Base-by-base conservation (phyloP, 202 grass and related monocot species). In the Elaeis oleifera region DNA sequence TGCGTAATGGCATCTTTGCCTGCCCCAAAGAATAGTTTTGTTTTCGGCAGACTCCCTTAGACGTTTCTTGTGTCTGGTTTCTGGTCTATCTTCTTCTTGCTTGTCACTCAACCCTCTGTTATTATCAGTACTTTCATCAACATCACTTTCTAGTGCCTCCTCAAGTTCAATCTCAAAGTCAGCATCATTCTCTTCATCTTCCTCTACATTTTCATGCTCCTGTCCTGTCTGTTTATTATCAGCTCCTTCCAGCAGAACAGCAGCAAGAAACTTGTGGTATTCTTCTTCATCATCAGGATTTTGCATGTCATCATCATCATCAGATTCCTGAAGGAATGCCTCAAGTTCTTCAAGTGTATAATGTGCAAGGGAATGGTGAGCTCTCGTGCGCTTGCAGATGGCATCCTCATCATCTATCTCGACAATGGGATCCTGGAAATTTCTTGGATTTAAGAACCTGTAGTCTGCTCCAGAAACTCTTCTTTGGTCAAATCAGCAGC, bases 231-330 rank as follows among this genome's bases (percentile, higher is more conserved):
- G 76, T 70, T 66, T 24, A 55, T 63, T 74, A 89, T 71, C 32
- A 16, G 51, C 65, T 77, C 59, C 72, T 67, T 73, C 87, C 61
- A 80, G 78, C 18, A 96, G 75, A 63, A 96, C 87, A 71, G 81
- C 79, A 61, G 87, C 79, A 87, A 96, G 87, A 88, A 96, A 96
- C 74, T 85, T 91, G 50, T 52, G 79, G 50, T 96, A 96, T 67
- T 96, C 92, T 73, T 89, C 79, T 85, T 91, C 84, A 71, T 96
- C 91, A 31, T 91, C 79, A 61, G 89, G 81, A 91, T 91, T 96
- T 50, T 81, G 79, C 48, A 82, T 59, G 21, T 79, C 84, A 56
- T 71, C 73, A 54, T 96, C 90, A 52, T 96, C 81, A 39, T 96
- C 92, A 79, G 92, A 96, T 76, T 90, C 87, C 76, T 91, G 87